These are phyloP conservation scores for Epichloe elymi DNA, from an alignment of 2,329 filamentous ascomycete species.

Conservation along the genomic window DNA sequence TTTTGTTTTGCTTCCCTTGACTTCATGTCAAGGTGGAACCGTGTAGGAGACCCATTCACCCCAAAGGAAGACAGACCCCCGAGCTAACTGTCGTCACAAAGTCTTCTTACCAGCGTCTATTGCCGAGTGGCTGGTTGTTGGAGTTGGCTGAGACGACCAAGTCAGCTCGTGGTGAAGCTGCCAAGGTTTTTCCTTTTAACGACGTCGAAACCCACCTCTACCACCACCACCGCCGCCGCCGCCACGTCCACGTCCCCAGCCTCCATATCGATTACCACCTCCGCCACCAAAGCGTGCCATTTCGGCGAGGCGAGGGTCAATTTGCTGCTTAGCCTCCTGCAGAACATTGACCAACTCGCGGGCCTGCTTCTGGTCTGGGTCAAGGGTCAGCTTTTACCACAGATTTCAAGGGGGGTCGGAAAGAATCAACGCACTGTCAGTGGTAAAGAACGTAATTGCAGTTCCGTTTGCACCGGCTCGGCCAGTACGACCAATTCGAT, in stretches of 20 bases:
- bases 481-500: constrained; percentile 90
- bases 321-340: constrained; percentile 92
- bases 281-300: constrained; percentile 89
- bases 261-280: constrained; percentile 59
- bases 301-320: constrained; percentile 89
- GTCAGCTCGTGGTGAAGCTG: constrained; percentile 22
- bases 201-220: constrained; percentile 33
- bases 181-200: constrained; percentile 16
- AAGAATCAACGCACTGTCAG: constrained; percentile 68
- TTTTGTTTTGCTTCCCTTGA: not conserved
- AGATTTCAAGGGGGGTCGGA: not conserved
- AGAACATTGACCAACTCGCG: constrained; percentile 91
- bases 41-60: not conserved
- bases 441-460: constrained; percentile 96
- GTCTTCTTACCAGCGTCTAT: constrained; percentile 35
- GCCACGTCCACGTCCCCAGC: constrained; percentile 53
- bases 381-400: not conserved
- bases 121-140: constrained; percentile 36
- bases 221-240: constrained; percentile 25
- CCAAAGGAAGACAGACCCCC: not conserved
- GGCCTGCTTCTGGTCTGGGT: constrained; percentile 75
- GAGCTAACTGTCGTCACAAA: not conserved
- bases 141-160: constrained; percentile 28
- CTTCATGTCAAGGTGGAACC: not conserved
- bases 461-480: constrained; percentile 90